phyloP scores from a whole-genome alignment of 805 yeast species.

The Yarrowia bubula region DNA sequence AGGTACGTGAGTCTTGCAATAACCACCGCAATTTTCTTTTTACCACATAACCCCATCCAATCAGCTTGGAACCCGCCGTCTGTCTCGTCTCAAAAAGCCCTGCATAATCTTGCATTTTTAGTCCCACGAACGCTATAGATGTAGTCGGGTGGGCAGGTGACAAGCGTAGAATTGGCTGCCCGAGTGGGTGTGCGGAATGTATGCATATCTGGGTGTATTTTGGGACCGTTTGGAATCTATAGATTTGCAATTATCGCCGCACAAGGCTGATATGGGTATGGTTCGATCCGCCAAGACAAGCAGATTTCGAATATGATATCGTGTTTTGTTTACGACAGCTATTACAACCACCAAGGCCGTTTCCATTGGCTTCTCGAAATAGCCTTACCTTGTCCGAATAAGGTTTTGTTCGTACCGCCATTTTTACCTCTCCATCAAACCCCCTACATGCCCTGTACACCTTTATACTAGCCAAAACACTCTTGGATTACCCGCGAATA shows the following conservation, averaged over 20 bases:
- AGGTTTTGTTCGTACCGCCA: too few species aligned
- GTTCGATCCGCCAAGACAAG: too few species aligned
- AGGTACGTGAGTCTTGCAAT: background rate
- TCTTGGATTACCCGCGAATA: background rate
- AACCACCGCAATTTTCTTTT: background rate
- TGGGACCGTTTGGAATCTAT: background rate
- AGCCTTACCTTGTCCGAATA: too few species aligned
- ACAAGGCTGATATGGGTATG: too few species aligned
- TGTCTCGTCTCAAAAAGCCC: background rate
- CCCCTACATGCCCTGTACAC: too few species aligned
- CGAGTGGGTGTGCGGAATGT: background rate
- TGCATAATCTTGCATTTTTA: conserved; percentile 2
- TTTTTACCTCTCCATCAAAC: too few species aligned
- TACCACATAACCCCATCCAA: background rate
- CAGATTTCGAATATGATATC: too few species aligned
- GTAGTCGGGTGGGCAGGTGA: background rate
- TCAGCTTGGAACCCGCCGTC: background rate
- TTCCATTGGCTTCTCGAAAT: too few species aligned
- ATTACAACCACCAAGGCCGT: too few species aligned
- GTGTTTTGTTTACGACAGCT: too few species aligned
- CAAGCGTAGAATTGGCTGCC: background rate
- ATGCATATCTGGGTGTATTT: background rate
- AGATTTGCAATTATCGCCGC: too few species aligned
- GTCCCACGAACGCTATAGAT: background rate
- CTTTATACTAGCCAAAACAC: background rate